Conservation (phyloP, 1,284 basidiomycete species). For the Neolentinus lepideus region DNA sequence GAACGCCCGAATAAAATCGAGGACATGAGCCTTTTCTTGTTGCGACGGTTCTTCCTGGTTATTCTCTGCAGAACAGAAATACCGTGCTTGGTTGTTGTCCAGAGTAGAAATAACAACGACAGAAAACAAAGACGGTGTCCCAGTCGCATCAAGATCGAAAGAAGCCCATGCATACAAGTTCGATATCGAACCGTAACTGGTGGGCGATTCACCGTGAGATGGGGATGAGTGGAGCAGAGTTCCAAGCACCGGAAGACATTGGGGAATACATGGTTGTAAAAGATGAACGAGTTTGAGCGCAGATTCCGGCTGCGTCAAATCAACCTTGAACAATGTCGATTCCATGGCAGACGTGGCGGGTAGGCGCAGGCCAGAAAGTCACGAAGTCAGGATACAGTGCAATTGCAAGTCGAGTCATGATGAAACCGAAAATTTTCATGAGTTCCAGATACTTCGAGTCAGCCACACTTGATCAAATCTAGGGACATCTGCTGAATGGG, state of each 20-base stretch:
- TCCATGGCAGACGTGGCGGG: too few species aligned
- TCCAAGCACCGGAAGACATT: background rate
- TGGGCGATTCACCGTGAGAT: background rate
- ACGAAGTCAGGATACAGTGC: background rate
- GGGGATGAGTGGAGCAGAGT: background rate
- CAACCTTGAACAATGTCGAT: background rate
- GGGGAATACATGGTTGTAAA: background rate
- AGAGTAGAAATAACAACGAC: background rate
- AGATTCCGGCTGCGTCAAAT: background rate
- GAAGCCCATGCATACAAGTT: background rate
- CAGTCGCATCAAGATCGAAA: background rate
- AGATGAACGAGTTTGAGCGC: background rate
- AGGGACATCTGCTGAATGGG: too few species aligned
- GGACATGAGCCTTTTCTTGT: background rate
- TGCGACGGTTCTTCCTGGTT: background rate
- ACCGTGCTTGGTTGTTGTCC: slow-evolving; percentile 1
- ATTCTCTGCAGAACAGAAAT: background rate
- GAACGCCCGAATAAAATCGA: background rate
- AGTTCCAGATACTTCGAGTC: too few species aligned
- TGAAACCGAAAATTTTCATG: too few species aligned
- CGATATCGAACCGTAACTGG: background rate
- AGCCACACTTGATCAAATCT: too few species aligned
- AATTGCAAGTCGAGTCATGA: too few species aligned
- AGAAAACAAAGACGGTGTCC: background rate
- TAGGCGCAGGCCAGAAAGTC: too few species aligned